Conservation (phyloP, 2,329 filamentous ascomycete genomes). For the Epichloe baconii region DNA sequence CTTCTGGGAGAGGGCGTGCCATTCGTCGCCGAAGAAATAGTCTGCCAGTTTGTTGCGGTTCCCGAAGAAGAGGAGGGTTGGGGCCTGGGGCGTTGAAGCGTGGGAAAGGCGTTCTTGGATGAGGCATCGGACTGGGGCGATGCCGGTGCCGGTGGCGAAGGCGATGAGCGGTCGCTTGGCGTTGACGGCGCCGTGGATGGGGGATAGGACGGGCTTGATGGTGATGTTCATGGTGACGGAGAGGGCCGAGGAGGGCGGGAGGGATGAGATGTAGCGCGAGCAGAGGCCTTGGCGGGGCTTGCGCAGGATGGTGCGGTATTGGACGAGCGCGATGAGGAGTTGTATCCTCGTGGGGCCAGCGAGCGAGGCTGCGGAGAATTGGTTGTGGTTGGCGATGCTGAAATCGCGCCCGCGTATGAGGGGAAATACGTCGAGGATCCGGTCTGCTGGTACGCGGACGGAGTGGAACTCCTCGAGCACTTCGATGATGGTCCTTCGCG, state of each 20-base stretch:
- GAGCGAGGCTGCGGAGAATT: constrained; percentile 12
- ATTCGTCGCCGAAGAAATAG: constrained; percentile 72
- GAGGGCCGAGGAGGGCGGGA: constrained; percentile 46
- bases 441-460: constrained; percentile 67
- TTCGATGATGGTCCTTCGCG: constrained; percentile 81
- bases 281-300: constrained; percentile 78
- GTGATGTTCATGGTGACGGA: constrained; percentile 48
- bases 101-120: constrained; percentile 54
- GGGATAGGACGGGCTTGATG: constrained; percentile 34
- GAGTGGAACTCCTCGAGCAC: constrained; percentile 81
- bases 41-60: constrained; percentile 63
- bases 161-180: constrained; percentile 50
- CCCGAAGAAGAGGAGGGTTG: constrained; percentile 65
- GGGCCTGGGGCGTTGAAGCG: constrained; percentile 12
- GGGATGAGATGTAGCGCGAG: constrained; percentile 66
- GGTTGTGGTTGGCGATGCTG: constrained; percentile 71
- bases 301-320: constrained; percentile 79
- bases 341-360: constrained; percentile 35
- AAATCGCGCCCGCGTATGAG: constrained; percentile 81
- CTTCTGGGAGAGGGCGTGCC: constrained; percentile 28
- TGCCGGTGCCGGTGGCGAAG: constrained; percentile 73
- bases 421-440: constrained; percentile 62
- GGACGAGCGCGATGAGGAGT: constrained; percentile 74
- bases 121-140: constrained; percentile 73
- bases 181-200: constrained; percentile 26